Evolutionary conservation across 805 yeast species (phyloP).

Genomic region (Clavispora santaluciae): DNA sequence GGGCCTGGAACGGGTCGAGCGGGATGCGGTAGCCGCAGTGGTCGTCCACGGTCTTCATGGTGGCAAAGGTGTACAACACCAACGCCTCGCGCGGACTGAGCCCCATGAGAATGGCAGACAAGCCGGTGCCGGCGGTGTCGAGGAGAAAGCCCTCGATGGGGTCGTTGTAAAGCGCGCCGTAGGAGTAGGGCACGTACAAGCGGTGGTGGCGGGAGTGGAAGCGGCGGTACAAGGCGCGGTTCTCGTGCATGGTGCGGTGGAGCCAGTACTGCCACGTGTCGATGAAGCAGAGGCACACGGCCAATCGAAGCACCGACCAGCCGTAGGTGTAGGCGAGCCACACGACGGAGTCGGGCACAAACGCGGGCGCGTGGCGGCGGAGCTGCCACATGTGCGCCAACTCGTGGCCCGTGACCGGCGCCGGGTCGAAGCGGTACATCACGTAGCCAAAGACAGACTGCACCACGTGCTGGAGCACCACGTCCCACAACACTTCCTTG

Average conservation of each 20-base stretch:
- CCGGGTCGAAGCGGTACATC: constrained; percentile 53
- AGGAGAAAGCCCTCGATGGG: constrained; percentile 90
- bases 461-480: constrained; percentile 74
- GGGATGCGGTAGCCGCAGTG: constrained; percentile 98
- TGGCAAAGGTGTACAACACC: constrained; percentile 76
- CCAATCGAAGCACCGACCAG: constrained; percentile 52
- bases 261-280: constrained; percentile 95
- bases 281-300: constrained; percentile 64
- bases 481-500: constrained; percentile 72
- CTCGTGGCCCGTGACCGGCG: constrained; percentile 50
- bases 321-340: constrained; percentile 59
- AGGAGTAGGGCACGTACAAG: constrained; percentile 93
- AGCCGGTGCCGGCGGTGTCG: constrained; percentile 89
- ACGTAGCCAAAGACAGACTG: constrained; percentile 68
- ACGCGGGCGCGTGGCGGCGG: constrained; percentile 32
- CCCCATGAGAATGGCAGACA: constrained; percentile 60
- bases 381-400: constrained; percentile 42
- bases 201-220: constrained; percentile 95
- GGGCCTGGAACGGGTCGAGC: constrained; percentile 79
- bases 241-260: constrained; percentile 84
- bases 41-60: constrained; percentile 95
- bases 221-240: constrained; percentile 66
- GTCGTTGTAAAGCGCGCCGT: constrained; percentile 92
- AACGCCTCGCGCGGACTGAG: constrained; percentile 75
- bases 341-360: constrained; percentile 45